phyloP scores from a whole-genome alignment of 164 flowering plant species.

The Annona squamosa region DNA sequence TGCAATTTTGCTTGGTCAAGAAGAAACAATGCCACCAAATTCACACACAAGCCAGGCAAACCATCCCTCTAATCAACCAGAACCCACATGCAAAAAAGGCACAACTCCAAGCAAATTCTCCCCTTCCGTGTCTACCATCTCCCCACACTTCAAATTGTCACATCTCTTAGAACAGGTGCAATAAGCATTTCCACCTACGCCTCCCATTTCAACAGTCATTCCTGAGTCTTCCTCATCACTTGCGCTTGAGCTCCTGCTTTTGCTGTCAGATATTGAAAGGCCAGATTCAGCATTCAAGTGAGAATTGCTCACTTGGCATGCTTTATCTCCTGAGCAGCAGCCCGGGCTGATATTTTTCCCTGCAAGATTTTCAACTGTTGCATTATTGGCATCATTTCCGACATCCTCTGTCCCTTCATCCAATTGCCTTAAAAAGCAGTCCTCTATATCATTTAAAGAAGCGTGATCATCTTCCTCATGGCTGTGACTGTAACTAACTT shows the following conservation, averaged over 20 bases:
- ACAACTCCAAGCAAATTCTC: constrained; percentile 15
- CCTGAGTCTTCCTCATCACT: constrained; percentile 35
- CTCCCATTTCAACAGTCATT: constrained; percentile 14
- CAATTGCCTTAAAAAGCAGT: constrained; percentile 57
- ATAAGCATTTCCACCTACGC: constrained; percentile 7
- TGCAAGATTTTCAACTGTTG: constrained; percentile 13
- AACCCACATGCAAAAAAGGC: constrained; percentile 11
- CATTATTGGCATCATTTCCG: neutral
- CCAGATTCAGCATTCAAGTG: constrained; percentile 29
- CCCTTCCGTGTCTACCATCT: constrained; percentile 27
- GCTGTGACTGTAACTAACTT: constrained; percentile 25
- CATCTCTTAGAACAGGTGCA: constrained; percentile 10
- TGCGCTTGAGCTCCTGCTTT: constrained; percentile 31
- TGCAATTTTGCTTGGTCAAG: constrained; percentile 1
- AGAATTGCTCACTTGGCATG: neutral
- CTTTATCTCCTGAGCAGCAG: constrained; percentile 13
- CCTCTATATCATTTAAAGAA: constrained; percentile 51
- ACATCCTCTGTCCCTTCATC: constrained; percentile 27
- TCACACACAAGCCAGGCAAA: neutral
- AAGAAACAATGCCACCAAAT: neutral
- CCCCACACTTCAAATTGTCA: constrained; percentile 16
- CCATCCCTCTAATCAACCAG: constrained; percentile 1
- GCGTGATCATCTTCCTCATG: constrained; percentile 34
- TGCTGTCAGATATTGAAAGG: constrained; percentile 38
- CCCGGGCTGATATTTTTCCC: constrained; percentile 21